Conservation (phyloP, 1,284 basidiomycete genomes). For the Porogramme epimiltina region DNA sequence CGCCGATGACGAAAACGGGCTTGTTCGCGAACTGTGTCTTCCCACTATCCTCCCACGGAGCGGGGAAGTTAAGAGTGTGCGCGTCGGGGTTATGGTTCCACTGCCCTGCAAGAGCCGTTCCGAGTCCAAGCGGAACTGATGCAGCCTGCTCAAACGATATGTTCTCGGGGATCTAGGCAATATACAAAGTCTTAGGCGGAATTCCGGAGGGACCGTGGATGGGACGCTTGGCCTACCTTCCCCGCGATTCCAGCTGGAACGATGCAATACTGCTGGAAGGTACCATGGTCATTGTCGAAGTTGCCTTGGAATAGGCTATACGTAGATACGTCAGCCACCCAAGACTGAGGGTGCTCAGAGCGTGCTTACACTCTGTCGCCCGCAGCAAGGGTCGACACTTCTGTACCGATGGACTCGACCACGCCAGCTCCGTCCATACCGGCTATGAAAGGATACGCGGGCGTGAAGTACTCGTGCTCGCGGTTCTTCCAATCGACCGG, state of each 20-base stretch:
- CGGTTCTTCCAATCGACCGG: constrained; percentile 43
- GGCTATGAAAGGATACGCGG: constrained; percentile 44
- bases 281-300: constrained; percentile 19
- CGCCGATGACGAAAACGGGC: constrained; percentile 46
- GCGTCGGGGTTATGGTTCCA: constrained; percentile 30
- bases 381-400: constrained; percentile 50
- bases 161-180: constrained; percentile 29
- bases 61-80: constrained; percentile 32
- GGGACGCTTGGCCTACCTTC: too few species aligned
- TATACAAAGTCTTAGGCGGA: too few species aligned
- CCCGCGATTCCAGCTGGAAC: constrained; percentile 30
- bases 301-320: constrained; percentile 30
- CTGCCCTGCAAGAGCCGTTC: constrained; percentile 30
- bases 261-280: constrained; percentile 38
- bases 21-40: constrained; percentile 38
- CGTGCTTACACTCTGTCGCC: constrained; percentile 43
- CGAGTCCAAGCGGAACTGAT: constrained; percentile 31
- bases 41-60: constrained; percentile 33
- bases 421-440: constrained; percentile 63
- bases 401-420: constrained; percentile 54
- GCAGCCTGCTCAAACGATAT: constrained; percentile 34
- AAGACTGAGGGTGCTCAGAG: too few species aligned
- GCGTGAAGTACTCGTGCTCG: constrained; percentile 29
- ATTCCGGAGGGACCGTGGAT: too few species aligned
- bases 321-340: too few species aligned